Evolutionary conservation across 23 red algal genomes (phyloP).

Genomic region (Agarophyton chilense): DNA sequence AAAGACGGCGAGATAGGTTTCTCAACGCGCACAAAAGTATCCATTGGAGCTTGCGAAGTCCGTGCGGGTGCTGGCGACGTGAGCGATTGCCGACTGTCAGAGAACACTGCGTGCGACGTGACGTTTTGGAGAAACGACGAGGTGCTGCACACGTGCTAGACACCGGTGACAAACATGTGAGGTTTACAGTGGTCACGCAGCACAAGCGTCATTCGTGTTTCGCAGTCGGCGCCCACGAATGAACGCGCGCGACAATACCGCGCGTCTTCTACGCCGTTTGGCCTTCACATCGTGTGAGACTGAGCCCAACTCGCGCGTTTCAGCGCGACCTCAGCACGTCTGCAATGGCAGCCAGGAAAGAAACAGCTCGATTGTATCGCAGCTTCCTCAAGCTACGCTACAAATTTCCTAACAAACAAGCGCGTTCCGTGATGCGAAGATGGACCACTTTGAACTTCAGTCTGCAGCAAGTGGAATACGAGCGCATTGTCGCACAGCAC

Average conservation of each 20-base stretch:
- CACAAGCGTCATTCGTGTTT: too few relatives aligned
- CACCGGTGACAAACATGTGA: too few relatives aligned
- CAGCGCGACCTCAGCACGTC: neutral
- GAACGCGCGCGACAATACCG: too few relatives aligned
- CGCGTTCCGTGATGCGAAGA: constrained; percentile 38
- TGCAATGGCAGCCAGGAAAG: constrained; percentile 20
- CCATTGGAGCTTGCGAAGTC: neutral
- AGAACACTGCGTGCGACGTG: too few relatives aligned
- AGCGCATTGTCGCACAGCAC: neutral
- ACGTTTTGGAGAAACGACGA: neutral
- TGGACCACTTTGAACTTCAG: constrained; percentile 33
- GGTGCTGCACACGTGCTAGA: neutral
- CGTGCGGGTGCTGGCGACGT: neutral
- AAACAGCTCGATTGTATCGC: constrained; percentile 3
- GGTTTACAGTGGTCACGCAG: neutral
- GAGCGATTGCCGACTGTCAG: too few relatives aligned
- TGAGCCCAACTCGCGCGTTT: too few relatives aligned
- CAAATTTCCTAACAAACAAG: constrained; percentile 59
- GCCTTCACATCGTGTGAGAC: too few relatives aligned
- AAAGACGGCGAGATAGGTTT: neutral
- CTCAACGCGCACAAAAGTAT: neutral
- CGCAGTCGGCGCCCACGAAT: too few relatives aligned
- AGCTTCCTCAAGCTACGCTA: constrained; percentile 33
- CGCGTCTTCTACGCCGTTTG: too few relatives aligned
- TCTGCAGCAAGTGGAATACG: constrained; percentile 30